Base-by-base conservation (phyloP, 352 stramenopile species). In the Pythium biforme region DNA sequence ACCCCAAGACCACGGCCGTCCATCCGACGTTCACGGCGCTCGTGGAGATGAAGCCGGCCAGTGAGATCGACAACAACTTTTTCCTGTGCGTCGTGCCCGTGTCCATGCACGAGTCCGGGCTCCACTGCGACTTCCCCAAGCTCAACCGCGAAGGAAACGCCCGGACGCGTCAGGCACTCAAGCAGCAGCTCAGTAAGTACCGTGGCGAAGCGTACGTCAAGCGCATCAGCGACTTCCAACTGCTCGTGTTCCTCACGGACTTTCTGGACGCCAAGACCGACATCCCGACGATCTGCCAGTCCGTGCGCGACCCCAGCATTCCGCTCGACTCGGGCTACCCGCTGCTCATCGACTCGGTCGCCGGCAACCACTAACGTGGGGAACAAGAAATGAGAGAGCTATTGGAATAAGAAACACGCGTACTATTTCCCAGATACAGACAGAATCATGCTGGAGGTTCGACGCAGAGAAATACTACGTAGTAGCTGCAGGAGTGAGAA, bases 41-140 rank as follows among this genome's bases (percentile, higher is more conserved):
- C 59, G 94, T 99, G 48, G 96, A 99, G 69, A 96, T 93, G 55
- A 99, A 99, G 72, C 69, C 83, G 12, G 77, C 90, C 3, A 80
- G 69, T 8, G 88, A 91, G 59, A 79, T 99, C 15, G 95, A 99
- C 81, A 98, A 98, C 72, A 98, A 97, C 73, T 99, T 99, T 70
- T 99, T 99, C 69, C 70, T 99, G 23, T 97, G 88, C 46, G 88
- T 98, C 23, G 96, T 99, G 45, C 96, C 97, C 3, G 98, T 99
- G 66, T 81, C 94, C 62, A 92, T 95, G 64, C 93, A 98, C 75
- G 86, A 97, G 52, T 98, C 90, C 4, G 79, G 81, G 17, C 92
- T 99, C 64, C 87, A 97, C 33, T 84, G 79, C 64, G 80, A 97
- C 47, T 99, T 99, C 72, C 96, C 97, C 19, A 90, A 91, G 62